Conservation (phyloP, 192 early-diverging fungal species). For the Glomus cerebriforme region DNA sequence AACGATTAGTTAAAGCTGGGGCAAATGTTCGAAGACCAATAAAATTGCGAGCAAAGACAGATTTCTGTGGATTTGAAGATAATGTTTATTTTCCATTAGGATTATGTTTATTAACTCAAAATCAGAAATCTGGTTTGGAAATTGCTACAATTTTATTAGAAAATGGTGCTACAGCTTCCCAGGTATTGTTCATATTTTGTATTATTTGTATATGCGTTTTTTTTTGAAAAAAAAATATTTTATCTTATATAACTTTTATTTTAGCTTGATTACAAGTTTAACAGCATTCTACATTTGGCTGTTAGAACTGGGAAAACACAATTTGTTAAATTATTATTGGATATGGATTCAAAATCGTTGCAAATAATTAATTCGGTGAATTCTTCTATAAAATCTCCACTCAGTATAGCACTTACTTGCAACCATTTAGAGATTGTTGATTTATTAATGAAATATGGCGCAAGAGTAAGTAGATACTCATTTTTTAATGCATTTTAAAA, state of each 20-base stretch:
- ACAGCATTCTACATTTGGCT: conserved; percentile 12
- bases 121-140: background rate
- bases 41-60: no score
- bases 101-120: background rate
- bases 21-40: conserved; percentile 6
- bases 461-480: background rate
- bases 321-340: conserved; percentile 16
- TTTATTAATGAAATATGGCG: conserved; percentile 9
- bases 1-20: background rate
- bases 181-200: background rate
- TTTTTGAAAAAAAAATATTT: no score
- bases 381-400: background rate
- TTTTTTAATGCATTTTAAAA: no score
- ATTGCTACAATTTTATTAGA: conserved; percentile 19
- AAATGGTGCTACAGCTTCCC: background rate
- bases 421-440: background rate
- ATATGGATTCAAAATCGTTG: background rate
- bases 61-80: no score
- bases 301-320: background rate
- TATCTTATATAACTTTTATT: background rate
- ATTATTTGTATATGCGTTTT: background rate
- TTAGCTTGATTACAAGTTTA: conserved; percentile 12
- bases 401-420: background rate
- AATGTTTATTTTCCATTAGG: background rate
- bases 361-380: background rate